Percentiles rank a stretch among this genome's conserved stretches.
phyloP scores from a whole-genome alignment of 352 stramenopile species.

The Peronosclerospora sorghi region DNA sequence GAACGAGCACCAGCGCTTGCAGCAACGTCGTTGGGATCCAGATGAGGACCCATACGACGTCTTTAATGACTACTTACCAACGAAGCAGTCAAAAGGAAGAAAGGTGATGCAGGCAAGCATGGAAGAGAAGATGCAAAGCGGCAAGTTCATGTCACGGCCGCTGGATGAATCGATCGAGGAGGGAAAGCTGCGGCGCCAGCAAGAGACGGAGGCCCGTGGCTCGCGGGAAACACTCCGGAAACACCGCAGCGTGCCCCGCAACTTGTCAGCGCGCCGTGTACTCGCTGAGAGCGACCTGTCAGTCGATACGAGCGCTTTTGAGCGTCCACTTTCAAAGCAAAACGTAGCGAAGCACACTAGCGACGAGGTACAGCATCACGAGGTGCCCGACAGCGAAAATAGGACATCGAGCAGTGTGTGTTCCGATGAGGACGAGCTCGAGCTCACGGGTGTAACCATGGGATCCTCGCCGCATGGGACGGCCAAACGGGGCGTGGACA shows the following conservation, averaged over 20 bases:
- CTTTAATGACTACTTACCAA: conserved; percentile 66
- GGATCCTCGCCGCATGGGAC: conserved; percentile 15
- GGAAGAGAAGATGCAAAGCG: conserved; percentile 18
- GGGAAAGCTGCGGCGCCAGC: conserved; percentile 6
- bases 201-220: conserved; percentile 4
- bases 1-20: conserved; percentile 1
- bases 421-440: conserved; percentile 51
- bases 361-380: conserved; percentile 22
- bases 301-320: conserved; percentile 10
- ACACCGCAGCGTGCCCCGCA: conserved; percentile 19
- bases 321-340: conserved; percentile 14
- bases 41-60: conserved; percentile 45
- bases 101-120: conserved; percentile 29
- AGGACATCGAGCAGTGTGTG: conserved; percentile 23
- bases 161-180: conserved; percentile 14
- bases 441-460: conserved; percentile 51
- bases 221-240: conserved; percentile 20
- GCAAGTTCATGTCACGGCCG: conserved; percentile 31
- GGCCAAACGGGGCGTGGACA: conserved; percentile 34
- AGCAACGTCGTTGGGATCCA: conserved; percentile 6
- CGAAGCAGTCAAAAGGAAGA: conserved; percentile 32
- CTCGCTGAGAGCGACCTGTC: conserved; percentile 20
- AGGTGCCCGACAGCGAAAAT: conserved; percentile 32
- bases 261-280: conserved; percentile 11
- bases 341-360: conserved; percentile 4